phyloP scores from a whole-genome alignment of 2,329 filamentous ascomycete genomes.

The Fusarium chuoi region DNA sequence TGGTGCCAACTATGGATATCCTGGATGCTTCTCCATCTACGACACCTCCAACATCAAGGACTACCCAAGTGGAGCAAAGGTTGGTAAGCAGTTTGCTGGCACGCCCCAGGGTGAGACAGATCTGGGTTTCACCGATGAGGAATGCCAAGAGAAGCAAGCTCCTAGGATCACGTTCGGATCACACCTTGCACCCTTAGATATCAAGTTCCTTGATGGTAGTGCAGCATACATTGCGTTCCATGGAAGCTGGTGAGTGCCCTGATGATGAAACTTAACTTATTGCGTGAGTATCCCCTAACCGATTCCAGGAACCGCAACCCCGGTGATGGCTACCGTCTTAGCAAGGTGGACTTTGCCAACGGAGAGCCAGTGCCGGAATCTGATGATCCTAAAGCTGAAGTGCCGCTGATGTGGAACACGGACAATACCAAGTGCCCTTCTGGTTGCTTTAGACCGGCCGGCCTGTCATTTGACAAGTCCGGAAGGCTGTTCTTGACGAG shows the following conservation, averaged over 20 bases:
- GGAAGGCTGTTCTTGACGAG: conserved; percentile 8
- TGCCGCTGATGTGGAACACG: conserved; percentile 5
- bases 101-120: not conserved
- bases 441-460: not conserved
- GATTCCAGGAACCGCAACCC: conserved; percentile 1
- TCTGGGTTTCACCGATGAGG: conserved; percentile 11
- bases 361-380: not conserved
- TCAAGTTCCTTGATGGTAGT: conserved; percentile 2
- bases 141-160: conserved; percentile 6
- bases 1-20: conserved; percentile 10
- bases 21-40: conserved; percentile 10
- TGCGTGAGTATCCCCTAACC: accelerated
- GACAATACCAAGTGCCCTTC: conserved; percentile 5
- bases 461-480: not conserved
- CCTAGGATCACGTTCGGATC: conserved; percentile 1
- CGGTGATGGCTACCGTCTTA: conserved; percentile 6
- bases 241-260: not conserved
- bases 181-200: conserved; percentile 3
- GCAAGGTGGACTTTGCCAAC: conserved; percentile 2
- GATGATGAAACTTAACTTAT: accelerated
- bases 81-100: conserved; percentile 6
- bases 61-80: not conserved
- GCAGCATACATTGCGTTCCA: conserved; percentile 10
- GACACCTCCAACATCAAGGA: not conserved
- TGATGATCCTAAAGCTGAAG: conserved; percentile 1